These are phyloP conservation scores for Monosporozyma yasuniensis DNA, from an alignment of 805 yeast genomes.

Conservation along the genomic window DNA sequence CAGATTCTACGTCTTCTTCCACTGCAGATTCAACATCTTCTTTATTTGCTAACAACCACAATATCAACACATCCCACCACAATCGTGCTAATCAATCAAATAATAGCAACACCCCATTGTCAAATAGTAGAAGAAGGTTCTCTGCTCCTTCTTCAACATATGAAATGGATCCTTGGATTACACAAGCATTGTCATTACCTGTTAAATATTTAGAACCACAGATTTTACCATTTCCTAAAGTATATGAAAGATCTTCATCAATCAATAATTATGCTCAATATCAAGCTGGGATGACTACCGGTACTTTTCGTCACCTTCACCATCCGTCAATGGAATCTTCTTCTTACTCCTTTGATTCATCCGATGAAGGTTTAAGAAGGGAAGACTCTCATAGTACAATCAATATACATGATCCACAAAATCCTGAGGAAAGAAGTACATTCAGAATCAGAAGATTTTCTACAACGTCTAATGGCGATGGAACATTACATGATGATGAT, in stretches of 20 bases:
- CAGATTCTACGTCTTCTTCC: background rate
- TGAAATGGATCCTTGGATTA: slow-evolving; percentile 20
- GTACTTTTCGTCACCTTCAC: background rate
- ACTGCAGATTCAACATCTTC: background rate
- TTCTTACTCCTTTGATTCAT: background rate
- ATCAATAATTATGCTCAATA: background rate
- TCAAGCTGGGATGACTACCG: background rate
- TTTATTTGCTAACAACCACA: background rate
- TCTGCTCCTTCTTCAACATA: slow-evolving; percentile 5
- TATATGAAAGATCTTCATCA: slow-evolving; percentile 4
- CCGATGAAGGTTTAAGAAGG: background rate
- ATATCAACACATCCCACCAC: background rate
- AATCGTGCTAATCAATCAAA: background rate
- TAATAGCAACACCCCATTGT: background rate
- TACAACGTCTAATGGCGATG: slow-evolving; percentile 15
- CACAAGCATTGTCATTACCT: slow-evolving; percentile 25
- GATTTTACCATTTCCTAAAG: slow-evolving; percentile 26
- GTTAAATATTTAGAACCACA: slow-evolving; percentile 22
- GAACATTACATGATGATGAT: slow-evolving; percentile 11
- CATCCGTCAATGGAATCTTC: slow-evolving; percentile 2
- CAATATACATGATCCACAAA: background rate
- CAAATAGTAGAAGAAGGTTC: slow-evolving; percentile 11
- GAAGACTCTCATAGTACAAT: background rate
- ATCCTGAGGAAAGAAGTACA: slow-evolving; percentile 7
- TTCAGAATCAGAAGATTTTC: slow-evolving; percentile 25